A percentile compares a stretch with the other conserved stretches of the same genome.
phyloP scores from a whole-genome alignment of 257 asterid species.

The Oldenlandia corymbosa region DNA sequence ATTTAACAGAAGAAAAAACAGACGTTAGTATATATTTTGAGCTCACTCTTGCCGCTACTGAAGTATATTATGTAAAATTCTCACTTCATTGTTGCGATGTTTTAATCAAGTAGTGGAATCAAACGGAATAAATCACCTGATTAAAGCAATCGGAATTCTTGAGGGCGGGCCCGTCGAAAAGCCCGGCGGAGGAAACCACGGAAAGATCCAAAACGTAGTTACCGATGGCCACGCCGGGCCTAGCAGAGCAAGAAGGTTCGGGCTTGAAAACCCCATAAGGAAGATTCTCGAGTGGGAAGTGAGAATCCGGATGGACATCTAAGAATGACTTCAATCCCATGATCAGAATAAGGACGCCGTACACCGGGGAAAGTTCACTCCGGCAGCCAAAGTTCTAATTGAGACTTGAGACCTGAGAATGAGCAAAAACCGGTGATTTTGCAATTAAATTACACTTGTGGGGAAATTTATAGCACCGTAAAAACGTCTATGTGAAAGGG shows the following conservation, averaged over 20 bases:
- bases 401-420: no score
- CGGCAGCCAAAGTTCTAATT: neutral
- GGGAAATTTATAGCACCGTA: no score
- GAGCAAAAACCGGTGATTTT: no score
- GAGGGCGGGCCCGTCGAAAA: conserved; percentile 69
- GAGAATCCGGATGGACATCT: conserved; percentile 70
- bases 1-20: conserved; percentile 3
- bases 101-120: no score
- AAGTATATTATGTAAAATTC: no score
- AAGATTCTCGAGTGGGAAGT: conserved; percentile 88
- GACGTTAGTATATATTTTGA: no score
- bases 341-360: neutral
- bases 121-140: conserved; percentile 37
- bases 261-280: conserved; percentile 92
- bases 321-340: conserved; percentile 78
- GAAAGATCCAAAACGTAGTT: conserved; percentile 73
- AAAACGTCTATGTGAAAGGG: no score
- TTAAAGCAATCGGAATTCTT: conserved; percentile 59
- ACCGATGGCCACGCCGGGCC: conserved; percentile 88
- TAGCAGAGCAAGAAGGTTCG: conserved; percentile 44
- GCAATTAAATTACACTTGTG: no score
- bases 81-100: no score
- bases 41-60: no score
- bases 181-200: conserved; percentile 58
- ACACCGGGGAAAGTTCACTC: neutral